Conservation (phyloP, 2,329 filamentous ascomycete species). For the Fusarium sarcochroum region DNA sequence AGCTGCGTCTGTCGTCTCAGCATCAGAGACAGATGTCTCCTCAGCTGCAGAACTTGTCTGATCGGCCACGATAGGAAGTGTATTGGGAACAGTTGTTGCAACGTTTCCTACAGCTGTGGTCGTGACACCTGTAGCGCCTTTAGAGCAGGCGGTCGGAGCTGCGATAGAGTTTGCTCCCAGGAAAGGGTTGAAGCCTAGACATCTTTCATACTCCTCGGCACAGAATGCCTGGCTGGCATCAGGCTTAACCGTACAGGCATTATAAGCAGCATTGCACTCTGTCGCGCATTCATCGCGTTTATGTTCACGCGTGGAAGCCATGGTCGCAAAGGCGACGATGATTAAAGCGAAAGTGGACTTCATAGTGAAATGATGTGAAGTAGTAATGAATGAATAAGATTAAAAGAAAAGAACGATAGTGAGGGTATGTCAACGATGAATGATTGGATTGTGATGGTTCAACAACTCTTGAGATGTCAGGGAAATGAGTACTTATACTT, state of each 20-base stretch:
- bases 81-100: not conserved
- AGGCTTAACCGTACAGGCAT: not conserved
- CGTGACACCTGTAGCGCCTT: not conserved
- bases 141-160: not conserved
- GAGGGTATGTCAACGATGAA: not conserved
- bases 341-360: not conserved
- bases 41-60: not conserved
- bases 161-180: not conserved
- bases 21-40: not conserved
- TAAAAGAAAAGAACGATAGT: too few relatives aligned
- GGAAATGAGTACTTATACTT: not conserved
- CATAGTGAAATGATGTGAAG: not conserved
- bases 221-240: constrained; percentile 7
- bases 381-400: not conserved
- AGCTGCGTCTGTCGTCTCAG: not conserved
- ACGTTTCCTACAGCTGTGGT: not conserved
- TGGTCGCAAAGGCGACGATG: not conserved
- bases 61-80: not conserved
- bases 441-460: not conserved
- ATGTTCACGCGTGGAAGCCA: not conserved
- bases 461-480: not conserved
- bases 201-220: not conserved
- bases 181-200: constrained; percentile 6
- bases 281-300: constrained; percentile 6
- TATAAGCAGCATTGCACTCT: not conserved